Evolutionary conservation across 257 asterid genomes (phyloP), one percentile per base, ranked within the genome.

Genomic region (Solanum corneliomulleri): DNA sequence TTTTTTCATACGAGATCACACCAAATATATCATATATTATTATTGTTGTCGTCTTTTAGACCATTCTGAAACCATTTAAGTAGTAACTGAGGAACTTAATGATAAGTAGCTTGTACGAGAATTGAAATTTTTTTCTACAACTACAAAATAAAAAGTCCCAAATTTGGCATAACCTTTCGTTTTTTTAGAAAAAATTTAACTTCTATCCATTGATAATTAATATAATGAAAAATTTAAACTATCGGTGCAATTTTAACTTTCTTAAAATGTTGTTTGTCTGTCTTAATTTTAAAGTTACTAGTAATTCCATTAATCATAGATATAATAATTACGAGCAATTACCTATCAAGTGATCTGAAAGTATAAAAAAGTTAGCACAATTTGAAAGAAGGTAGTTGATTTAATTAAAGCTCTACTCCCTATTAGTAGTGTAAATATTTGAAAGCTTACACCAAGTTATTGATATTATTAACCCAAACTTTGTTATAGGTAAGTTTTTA

Each of bases 401-500:
- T 69, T 14, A 31, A 33, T 33, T 33, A 69, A 69, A 12, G 7
- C 15, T 23, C 41, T 69, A 69, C 39, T 68, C 39, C 33, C 74
- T 31, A 69, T 39, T 68, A 15, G 41, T 69, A 52, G 62, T 52
- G 23, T 29, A 69, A 31, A 27, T 29, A 31, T 3, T 69, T 7
- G 21, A 13, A 14, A 69, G 11, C 1, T 27, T 68, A 68, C 41
- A 68, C 75, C 12, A 68, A 27, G 41, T 68, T 68, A 14, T 27
- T 68, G 75, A 25, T 66, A 66, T 66, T 66, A 25, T 25, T 11
- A 66, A 66, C 20, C 72, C 33, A 66, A 66, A 11, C 39, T 68
- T 33, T 1, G 10, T 6, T 68, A 3, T 3, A 15, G 21, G 6
- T 27, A 29, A 29, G 2, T 0, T 1, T 68, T 29, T 6, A 68